Base-by-base conservation (phyloP, 148 eudicot genomes). In the Vaccinium myrtillus region DNA sequence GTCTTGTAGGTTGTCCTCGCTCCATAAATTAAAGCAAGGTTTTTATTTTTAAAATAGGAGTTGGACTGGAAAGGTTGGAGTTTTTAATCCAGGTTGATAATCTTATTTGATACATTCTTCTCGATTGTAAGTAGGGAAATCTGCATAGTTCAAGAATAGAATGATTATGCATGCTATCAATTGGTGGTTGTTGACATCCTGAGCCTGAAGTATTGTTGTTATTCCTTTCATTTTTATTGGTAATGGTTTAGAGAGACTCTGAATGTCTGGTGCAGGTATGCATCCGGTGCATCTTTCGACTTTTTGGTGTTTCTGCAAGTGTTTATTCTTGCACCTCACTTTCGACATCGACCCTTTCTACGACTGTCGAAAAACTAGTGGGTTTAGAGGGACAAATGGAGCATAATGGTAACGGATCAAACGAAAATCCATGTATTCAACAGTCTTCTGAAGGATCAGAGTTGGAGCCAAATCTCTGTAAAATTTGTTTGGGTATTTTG, bases 401-500 rank as follows among this genome's bases (percentile, higher is more conserved):
- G 70, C 61, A 86, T 73, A 63, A 61, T 75, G 83, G 56, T 85
- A 63, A 58, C 50, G 53, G 63, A 76, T 58, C 58, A 49, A 50
- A 87, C 58, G 83, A 86, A 81, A 85, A 84, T 78, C 75, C 78
- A 32, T 80, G 19, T 77, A 18, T 53, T 70, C 46, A 80, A 53
- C 46, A 73, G 51, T 39, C 80, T 81, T 78, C 83, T 21, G 83
- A 73, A 73, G 88, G 81, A 50, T 78, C 77, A 21, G 59, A 80
- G 2, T 75, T n/a, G 65, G 89, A 84, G 84, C 82, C 77, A 36
- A 84, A 83, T 48, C 49, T 89, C 58, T 97, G 99, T 85, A 82
- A 87, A 80, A 87, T 95, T 63, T 97, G 99, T 80, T 87, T 86
- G 78, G 99, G 99, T 67, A 93, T 95, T 43, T 88, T 97, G 87